Base-by-base conservation (phyloP, 768 basidiomycete species). In the Suillus bovinus region DNA sequence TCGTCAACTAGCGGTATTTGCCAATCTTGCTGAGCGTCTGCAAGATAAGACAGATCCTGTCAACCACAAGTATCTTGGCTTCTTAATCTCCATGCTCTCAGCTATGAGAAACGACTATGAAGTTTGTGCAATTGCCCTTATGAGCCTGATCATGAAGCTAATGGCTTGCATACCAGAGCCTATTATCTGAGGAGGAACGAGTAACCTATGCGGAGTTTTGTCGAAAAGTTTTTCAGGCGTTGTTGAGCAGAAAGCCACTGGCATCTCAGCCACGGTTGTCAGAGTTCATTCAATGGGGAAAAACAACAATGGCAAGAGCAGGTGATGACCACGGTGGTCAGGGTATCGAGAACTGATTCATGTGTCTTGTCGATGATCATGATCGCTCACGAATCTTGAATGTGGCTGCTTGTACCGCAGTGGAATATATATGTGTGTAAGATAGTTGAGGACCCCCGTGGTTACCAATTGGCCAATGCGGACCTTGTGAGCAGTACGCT, bases 401-500 rank as follows among this genome's bases (percentile, higher is more conserved):
- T 20, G 11, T 27, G 53, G 34, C 22, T 36, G 34, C 22, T 54
- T 36, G 38, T 27, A 39, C 55, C 17, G 10, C 22, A 38, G 54
- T 38, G 36, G 16, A 20, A 52, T 33, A 13, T 52, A 33, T 52
- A 33, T 33, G 20, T 24, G 5, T 27, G 53, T 24, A 47, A 20
- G 17, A 38, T 9, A 24, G 24, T 17, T 39, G 38, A 56, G 38
- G 17, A 20, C 17, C 36, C 38, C 27, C 2, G 4, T 20, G n/a
- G 47, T 69, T 82, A 87, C 85, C 85, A 86, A 66, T 80, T 81
- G 47, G 82, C 79, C 64, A 85, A 71, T 16, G 77, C 77, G 46
- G 82, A 82, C 66, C 80, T 82, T 41, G 79, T 80, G 50, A 86
- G 75, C 46, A 84, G 84, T 58, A 85, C 72, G 66, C 82, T 87